Conservation (phyloP, 2,329 filamentous ascomycete genomes). For the Knufia petricola region DNA sequence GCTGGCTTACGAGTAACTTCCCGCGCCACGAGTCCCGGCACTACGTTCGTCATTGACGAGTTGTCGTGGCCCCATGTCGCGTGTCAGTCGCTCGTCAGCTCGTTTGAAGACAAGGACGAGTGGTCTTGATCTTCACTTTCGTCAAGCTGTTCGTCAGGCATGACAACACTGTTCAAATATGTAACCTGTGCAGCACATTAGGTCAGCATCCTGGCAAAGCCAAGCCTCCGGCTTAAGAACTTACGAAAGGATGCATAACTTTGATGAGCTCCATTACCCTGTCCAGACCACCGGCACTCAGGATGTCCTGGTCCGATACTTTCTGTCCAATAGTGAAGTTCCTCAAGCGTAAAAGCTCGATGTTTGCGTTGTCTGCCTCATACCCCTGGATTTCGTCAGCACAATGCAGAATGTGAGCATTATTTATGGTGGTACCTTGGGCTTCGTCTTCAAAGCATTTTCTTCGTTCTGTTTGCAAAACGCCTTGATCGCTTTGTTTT, state of each 20-base stretch:
- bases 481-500: slow-evolving; percentile 54
- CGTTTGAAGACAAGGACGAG: slow-evolving; percentile 3
- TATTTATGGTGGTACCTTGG: slow-evolving; percentile 54
- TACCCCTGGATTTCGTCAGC: slow-evolving; percentile 52
- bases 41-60: no score
- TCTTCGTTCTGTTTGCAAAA: slow-evolving; percentile 62
- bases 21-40: no score
- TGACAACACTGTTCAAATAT: slow-evolving; percentile 62
- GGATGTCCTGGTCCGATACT: slow-evolving; percentile 56
- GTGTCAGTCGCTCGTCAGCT: not conserved
- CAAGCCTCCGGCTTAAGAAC: slow-evolving; percentile 29
- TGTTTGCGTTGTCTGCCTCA: slow-evolving; percentile 62
- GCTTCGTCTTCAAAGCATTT: slow-evolving; percentile 72
- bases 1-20: no score
- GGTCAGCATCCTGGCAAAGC: not conserved
- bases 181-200: slow-evolving; percentile 43
- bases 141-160: slow-evolving; percentile 53
- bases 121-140: slow-evolving; percentile 29
- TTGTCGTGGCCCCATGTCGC: not conserved
- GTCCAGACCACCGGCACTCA: slow-evolving; percentile 52
- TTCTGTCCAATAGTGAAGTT: slow-evolving; percentile 66
- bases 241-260: slow-evolving; percentile 70
- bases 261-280: slow-evolving; percentile 56
- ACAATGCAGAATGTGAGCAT: not conserved
- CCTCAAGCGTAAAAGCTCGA: slow-evolving; percentile 67